phyloP scores from a whole-genome alignment of 768 basidiomycete species.

The Rhodotorula diobovata region DNA sequence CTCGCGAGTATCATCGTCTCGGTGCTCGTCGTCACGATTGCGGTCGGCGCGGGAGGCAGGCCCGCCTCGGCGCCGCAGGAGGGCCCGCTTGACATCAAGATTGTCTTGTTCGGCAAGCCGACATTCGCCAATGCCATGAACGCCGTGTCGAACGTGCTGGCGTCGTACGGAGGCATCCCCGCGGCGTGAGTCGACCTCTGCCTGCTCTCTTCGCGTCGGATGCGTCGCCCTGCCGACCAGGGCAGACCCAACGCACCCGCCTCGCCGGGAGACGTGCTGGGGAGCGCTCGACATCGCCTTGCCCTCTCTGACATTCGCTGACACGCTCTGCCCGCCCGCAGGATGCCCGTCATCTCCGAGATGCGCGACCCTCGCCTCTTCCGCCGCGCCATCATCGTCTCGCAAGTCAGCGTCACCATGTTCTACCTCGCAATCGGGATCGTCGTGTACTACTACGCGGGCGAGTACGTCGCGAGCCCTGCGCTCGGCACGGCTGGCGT shows the following conservation, averaged over 20 bases:
- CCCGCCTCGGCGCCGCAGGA: conserved; percentile 38
- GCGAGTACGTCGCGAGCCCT: conserved; percentile 41
- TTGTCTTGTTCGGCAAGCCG: conserved; percentile 33
- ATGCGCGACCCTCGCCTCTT: conserved; percentile 45
- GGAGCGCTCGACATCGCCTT: too few species aligned
- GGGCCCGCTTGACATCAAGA: conserved; percentile 35
- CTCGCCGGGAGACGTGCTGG: too few species aligned
- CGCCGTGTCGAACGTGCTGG: conserved; percentile 44
- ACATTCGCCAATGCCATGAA: conserved; percentile 44
- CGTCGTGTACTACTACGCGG: conserved; percentile 44
- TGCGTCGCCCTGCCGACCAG: too few species aligned
- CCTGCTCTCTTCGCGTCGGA: conserved; percentile 28
- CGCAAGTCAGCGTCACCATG: conserved; percentile 40
- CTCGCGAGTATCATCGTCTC: conserved; percentile 27
- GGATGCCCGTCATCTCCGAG: conserved; percentile 44
- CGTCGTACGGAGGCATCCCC: conserved; percentile 36
- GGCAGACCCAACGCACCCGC: too few species aligned
- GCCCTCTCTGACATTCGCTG: too few species aligned
- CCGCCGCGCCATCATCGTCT: conserved; percentile 43
- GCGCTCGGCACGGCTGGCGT: conserved; percentile 44
- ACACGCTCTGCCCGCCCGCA: neutral
- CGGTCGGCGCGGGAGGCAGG: conserved; percentile 34
- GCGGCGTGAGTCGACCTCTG: neutral
- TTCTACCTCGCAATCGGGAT: conserved; percentile 41
- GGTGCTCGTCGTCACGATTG: conserved; percentile 34